Evolutionary conservation across 2,329 filamentous ascomycete genomes (phyloP).

Genomic region (Penicillium sp.): DNA sequence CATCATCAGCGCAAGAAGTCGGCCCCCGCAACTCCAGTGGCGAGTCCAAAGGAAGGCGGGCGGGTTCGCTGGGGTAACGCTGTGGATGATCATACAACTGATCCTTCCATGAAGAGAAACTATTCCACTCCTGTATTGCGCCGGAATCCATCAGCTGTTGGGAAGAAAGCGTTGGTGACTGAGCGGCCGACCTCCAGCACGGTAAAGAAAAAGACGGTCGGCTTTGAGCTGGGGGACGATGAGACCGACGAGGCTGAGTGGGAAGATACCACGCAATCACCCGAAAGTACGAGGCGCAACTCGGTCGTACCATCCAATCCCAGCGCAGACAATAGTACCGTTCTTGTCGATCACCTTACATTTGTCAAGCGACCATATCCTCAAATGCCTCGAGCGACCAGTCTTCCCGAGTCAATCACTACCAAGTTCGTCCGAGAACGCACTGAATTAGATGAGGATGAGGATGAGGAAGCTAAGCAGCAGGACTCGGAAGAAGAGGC

Average conservation of each 20-base stretch:
- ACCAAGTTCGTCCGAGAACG: slow-evolving; percentile 31
- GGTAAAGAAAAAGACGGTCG: slow-evolving; percentile 47
- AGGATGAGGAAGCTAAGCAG: slow-evolving; percentile 19
- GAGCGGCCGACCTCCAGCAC: slow-evolving; percentile 34
- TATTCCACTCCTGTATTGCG: slow-evolving; percentile 44
- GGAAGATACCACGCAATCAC: slow-evolving; percentile 50
- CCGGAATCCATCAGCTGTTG: slow-evolving; percentile 38
- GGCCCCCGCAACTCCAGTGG: slow-evolving; percentile 43
- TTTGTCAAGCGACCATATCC: slow-evolving; percentile 43
- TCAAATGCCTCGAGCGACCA: slow-evolving; percentile 39
- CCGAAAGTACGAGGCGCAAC: slow-evolving; percentile 47
- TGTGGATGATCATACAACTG: slow-evolving; percentile 35
- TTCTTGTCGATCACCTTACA: slow-evolving; percentile 40
- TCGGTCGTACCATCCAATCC: slow-evolving; percentile 40
- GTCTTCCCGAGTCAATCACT: slow-evolving; percentile 39
- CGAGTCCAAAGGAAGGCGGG: slow-evolving; percentile 39
- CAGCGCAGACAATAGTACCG: slow-evolving; percentile 34
- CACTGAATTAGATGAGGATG: slow-evolving; percentile 19
- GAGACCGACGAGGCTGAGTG: slow-evolving; percentile 48
- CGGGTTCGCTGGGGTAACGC: slow-evolving; percentile 45
- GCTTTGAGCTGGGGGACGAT: slow-evolving; percentile 46
- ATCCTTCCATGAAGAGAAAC: slow-evolving; percentile 46
- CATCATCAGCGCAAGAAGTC: slow-evolving; percentile 49
- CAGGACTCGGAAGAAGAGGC: slow-evolving; percentile 20
- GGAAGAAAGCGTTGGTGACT: slow-evolving; percentile 41